Percentiles rank a stretch among this genome's conserved stretches.
These are phyloP conservation scores for Aspergillus sp. DNA, from an alignment of 2,329 filamentous ascomycete genomes.

Conservation along the genomic window DNA sequence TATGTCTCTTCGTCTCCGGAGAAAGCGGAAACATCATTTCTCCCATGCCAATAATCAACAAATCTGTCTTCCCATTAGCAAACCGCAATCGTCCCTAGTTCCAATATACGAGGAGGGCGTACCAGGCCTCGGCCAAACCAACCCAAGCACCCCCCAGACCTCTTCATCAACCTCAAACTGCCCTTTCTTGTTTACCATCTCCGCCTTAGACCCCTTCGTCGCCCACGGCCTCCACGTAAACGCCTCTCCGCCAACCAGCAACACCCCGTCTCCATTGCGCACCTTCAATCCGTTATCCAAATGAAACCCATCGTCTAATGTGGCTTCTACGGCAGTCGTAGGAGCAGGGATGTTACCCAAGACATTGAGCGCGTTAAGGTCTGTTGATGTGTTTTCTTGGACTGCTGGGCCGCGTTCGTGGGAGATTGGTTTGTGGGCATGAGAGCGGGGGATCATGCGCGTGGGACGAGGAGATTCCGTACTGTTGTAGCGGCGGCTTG, in stretches of 20 bases:
- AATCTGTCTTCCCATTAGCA: slow-evolving; percentile 9
- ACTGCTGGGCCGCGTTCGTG: slow-evolving; percentile 57
- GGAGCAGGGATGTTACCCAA: slow-evolving; percentile 68
- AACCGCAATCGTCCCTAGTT: background rate
- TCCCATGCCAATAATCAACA: slow-evolving; percentile 77
- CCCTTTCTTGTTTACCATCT: slow-evolving; percentile 65
- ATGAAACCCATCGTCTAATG: slow-evolving; percentile 74
- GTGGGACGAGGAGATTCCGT: slow-evolving; percentile 18
- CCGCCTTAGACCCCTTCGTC: slow-evolving; percentile 31
- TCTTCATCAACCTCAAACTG: slow-evolving; percentile 70
- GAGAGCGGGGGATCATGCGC: slow-evolving; percentile 26
- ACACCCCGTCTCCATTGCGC: slow-evolving; percentile 59
- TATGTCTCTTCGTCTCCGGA: slow-evolving; percentile 62
- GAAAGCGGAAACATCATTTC: slow-evolving; percentile 68
- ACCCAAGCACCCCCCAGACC: slow-evolving; percentile 66
- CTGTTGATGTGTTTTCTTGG: slow-evolving; percentile 58
- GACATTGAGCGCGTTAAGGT: slow-evolving; percentile 72
- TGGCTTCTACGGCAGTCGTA: slow-evolving; percentile 76
- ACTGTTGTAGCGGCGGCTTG: slow-evolving; percentile 19
- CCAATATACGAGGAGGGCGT: slow-evolving; percentile 21
- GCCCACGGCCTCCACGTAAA: slow-evolving; percentile 84
- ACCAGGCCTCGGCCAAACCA: slow-evolving; percentile 88
- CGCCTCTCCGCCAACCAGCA: slow-evolving; percentile 79
- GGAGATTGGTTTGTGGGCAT: slow-evolving; percentile 33
- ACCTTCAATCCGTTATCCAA: slow-evolving; percentile 74